These are phyloP conservation scores for Yarrowia sp. DNA, from an alignment of 805 yeast genomes.

Conservation along the genomic window DNA sequence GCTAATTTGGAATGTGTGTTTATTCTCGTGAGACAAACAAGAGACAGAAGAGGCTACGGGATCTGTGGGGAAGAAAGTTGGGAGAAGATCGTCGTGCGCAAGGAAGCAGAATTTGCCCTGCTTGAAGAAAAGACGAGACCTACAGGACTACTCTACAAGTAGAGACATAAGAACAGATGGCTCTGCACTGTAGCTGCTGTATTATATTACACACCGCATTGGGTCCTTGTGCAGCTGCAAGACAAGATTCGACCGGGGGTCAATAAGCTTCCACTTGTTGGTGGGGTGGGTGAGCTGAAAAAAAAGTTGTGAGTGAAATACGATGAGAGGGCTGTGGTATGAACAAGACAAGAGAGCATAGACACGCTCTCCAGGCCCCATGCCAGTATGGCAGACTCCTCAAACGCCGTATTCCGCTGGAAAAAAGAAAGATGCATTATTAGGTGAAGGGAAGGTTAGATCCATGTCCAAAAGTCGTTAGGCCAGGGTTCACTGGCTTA, in stretches of 20 bases:
- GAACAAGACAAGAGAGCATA: too few species aligned
- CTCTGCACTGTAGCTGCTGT: neutral
- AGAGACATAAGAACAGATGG: neutral
- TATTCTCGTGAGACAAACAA: constrained; percentile 26
- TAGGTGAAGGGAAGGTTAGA: constrained; percentile 20
- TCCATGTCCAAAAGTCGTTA: neutral
- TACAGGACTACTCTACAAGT: too few species aligned
- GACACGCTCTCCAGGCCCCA: too few species aligned
- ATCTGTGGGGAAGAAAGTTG: constrained; percentile 17
- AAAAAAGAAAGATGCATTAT: constrained; percentile 8
- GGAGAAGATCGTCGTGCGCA: neutral
- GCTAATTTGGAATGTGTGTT: constrained; percentile 26
- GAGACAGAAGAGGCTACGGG: neutral
- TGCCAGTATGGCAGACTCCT: too few species aligned
- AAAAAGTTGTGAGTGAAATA: constrained; percentile 3
- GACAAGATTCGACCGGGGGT: constrained; percentile 33
- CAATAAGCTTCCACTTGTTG: neutral
- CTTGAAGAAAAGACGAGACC: too few species aligned
- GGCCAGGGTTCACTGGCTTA: neutral
- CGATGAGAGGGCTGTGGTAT: neutral
- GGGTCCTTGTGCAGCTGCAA: constrained; percentile 1
- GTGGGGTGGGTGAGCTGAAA: constrained; percentile 7
- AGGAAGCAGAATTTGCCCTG: neutral
- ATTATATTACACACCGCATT: neutral
- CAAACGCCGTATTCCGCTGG: neutral